These are phyloP conservation scores for Catunica adiposa DNA, from an alignment of 2,329 filamentous ascomycete genomes.

Conservation along the genomic window DNA sequence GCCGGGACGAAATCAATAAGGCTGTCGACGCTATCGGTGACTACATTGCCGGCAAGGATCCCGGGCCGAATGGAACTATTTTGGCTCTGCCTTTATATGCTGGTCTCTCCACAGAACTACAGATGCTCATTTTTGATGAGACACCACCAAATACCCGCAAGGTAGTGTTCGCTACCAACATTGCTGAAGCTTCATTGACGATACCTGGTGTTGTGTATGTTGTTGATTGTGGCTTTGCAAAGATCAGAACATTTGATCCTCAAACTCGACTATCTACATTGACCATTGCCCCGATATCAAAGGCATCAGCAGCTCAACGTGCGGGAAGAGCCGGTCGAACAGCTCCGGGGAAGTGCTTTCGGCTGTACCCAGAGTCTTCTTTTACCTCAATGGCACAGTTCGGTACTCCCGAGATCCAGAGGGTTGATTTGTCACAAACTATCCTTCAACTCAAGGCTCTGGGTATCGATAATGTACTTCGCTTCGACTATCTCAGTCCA, in stretches of 20 bases:
- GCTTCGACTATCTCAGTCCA: conserved; percentile 75
- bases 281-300: conserved; percentile 66
- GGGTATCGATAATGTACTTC: conserved; percentile 83
- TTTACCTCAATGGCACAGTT: conserved; percentile 51
- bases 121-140: conserved; percentile 87
- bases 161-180: conserved; percentile 86
- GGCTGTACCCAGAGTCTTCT: conserved; percentile 67
- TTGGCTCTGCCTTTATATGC: conserved; percentile 66
- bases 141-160: conserved; percentile 70
- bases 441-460: conserved; percentile 86
- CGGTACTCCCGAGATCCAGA: conserved; percentile 78
- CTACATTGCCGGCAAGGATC: conserved; percentile 28
- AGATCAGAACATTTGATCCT: conserved; percentile 73
- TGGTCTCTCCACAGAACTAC: conserved; percentile 74
- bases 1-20: conserved; percentile 75
- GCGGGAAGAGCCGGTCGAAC: conserved; percentile 82
- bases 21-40: conserved; percentile 14
- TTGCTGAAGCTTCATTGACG: conserved; percentile 89
- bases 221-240: conserved; percentile 79
- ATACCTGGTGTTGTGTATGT: conserved; percentile 87
- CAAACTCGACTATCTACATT: conserved; percentile 74
- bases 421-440: conserved; percentile 75
- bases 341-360: conserved; percentile 81
- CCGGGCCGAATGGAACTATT: not conserved
- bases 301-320: conserved; percentile 82